Base-by-base conservation (phyloP, 805 yeast species). In the Candida dendrica region DNA sequence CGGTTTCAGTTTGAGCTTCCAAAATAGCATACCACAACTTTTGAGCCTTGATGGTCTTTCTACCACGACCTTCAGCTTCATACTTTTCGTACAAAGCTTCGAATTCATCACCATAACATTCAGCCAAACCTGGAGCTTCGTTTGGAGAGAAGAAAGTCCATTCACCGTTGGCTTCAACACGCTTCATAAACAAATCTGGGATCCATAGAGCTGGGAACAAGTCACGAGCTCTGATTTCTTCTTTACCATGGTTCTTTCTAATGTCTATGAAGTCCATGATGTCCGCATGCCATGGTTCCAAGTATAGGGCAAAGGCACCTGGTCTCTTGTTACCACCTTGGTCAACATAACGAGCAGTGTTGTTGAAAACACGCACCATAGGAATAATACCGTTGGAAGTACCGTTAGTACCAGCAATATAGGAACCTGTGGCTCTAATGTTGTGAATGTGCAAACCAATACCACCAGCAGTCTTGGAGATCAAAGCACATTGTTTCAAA, bases 311-410 rank as follows among this genome's bases (percentile, higher is more conserved):
- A 64, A 91, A 85, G 3, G 98, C 98, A 47, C 98, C 98, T 0
- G 98, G 98, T 56, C 98, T 74, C 65, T 90, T 90, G 67, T 91
- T 91, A 42, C 98, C 98, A 48, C 98, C 98, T 71, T 91, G 98
- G 56, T 91, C 98, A 34, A 91, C 98, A 58, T 90, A 91, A 53
- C 96, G 77, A 16, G 98, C 98, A 20, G 98, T 89, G 65, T 88
- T 84, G 69, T 91, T 91, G 69, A 81, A 91, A 9, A 91, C 98
- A 52, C 95, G 79, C 22, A 91, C 69, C 97, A 91, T 89, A n/a
- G 98, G 98, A 34, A 90, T 82, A 38, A 91, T 66, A 32, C 98
- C 98, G 53, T 81, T 87, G 2, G 97, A 88, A 10, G 85, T 79
- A 41, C 98, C 98, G 59, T 87, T 87, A 7, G 97, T 81, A 43